These are phyloP conservation scores for Exophiala viscosa DNA, from an alignment of 2,329 filamentous ascomycete genomes.

Conservation along the genomic window DNA sequence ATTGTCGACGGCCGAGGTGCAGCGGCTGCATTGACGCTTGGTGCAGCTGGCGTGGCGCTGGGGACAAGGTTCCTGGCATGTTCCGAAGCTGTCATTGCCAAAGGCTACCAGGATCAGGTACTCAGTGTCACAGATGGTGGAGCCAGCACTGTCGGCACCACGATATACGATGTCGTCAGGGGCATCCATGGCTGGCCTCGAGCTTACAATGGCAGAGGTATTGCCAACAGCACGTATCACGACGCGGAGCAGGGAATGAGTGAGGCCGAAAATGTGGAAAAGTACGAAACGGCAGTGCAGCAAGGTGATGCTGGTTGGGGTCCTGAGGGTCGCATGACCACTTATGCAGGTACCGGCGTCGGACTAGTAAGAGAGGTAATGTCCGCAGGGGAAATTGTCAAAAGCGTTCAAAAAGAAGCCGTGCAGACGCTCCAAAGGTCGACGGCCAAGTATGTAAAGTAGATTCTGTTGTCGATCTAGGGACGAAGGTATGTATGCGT, in stretches of 20 bases:
- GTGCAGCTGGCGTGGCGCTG: conserved; percentile 55
- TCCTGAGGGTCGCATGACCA: conserved; percentile 53
- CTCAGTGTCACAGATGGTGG: conserved; percentile 51
- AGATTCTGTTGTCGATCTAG: neutral
- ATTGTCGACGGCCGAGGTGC: conserved; percentile 52
- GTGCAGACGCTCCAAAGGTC: conserved; percentile 17
- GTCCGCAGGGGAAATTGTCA: conserved; percentile 51
- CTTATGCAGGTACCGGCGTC: conserved; percentile 61
- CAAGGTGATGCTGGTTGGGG: conserved; percentile 54
- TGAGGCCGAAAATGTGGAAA: conserved; percentile 38
- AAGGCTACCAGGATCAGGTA: conserved; percentile 50
- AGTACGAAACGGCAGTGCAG: conserved; percentile 48
- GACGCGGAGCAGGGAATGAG: conserved; percentile 41
- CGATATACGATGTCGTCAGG: conserved; percentile 53
- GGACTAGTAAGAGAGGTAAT: conserved; percentile 54
- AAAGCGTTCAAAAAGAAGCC: conserved; percentile 22
- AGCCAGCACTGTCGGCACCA: conserved; percentile 47
- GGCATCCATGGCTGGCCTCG: conserved; percentile 58
- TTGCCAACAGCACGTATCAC: conserved; percentile 54
- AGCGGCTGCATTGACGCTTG: conserved; percentile 49
- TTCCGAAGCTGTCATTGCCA: conserved; percentile 46
- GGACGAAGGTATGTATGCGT: too few relatives aligned
- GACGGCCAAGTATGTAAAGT: conserved; percentile 8
- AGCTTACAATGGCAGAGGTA: conserved; percentile 55
- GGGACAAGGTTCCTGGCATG: conserved; percentile 62